phyloP scores from a whole-genome alignment of 495 filamentous ascomycete species.

The Tirmania nivea region DNA sequence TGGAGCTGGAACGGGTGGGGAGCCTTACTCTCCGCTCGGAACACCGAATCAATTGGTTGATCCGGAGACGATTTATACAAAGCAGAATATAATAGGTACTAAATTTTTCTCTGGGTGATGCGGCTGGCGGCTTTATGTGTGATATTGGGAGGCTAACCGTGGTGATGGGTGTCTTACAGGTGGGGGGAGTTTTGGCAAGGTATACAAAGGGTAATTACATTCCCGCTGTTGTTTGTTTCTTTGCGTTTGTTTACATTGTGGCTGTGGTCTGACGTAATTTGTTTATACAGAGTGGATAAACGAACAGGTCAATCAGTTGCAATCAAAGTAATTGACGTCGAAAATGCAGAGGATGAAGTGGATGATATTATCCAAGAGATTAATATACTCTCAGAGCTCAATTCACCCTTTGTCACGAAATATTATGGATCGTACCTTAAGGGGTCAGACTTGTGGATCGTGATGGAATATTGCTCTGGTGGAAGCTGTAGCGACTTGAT shows the following conservation, averaged over 20 bases:
- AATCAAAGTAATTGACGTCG: constrained; percentile 70
- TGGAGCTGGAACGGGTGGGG: neutral
- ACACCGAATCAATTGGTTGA: constrained; percentile 30
- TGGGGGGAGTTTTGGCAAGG: constrained; percentile 87
- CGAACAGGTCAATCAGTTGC: constrained; percentile 9
- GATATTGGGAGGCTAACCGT: neutral
- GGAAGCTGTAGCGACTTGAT: constrained; percentile 88
- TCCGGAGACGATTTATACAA: constrained; percentile 74
- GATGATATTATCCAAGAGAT: constrained; percentile 97
- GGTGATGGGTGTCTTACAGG: constrained; percentile 7
- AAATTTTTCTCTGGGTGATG: constrained; percentile 5
- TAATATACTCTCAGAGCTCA: constrained; percentile 79
- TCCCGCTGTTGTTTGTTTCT: no score
- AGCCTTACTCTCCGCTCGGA: neutral
- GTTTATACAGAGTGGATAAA: constrained; percentile 8
- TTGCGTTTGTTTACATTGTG: no score
- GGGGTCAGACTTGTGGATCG: constrained; percentile 93
- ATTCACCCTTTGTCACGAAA: constrained; percentile 79
- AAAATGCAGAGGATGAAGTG: constrained; percentile 93
- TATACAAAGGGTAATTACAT: constrained; percentile 51
- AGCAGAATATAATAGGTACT: constrained; percentile 82
- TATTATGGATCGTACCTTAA: constrained; percentile 90
- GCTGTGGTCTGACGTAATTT: constrained; percentile 23
- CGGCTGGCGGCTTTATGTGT: neutral
- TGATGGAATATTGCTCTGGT: constrained; percentile 93